Evolutionary conservation across 1,284 basidiomycete species (phyloP), one percentile per base, ranked within the genome.

Genomic region (Blastosporella zonata): DNA sequence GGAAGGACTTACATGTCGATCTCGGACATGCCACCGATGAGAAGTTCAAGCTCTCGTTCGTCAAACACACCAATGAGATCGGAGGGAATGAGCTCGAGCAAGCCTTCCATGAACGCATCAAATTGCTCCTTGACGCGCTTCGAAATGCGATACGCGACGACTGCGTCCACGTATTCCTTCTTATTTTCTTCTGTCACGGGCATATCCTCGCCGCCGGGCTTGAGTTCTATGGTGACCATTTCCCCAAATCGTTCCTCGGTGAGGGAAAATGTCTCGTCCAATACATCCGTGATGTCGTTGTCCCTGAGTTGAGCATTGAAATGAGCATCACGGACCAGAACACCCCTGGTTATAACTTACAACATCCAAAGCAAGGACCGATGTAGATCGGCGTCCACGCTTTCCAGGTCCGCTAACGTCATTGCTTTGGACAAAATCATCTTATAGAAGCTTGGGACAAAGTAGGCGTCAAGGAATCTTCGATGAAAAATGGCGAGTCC

Each of bases 1-100:
- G 18, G 15, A 48, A 20, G 37, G 29, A 75, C 84, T 55, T 70
- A 90, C 87, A 90, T 88, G 65, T 99, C 96, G 57, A 99, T 97
- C 71, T 99, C 96, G 18, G 92, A 91, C 93, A 99, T 97, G 62
- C 97, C 97, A 58, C 97, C 96, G 57, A 99, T 98, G 55, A 99
- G 76, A 46, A 97, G 71, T 70, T 98, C 96, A 12, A 99, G 76
- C 68, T 99, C 97, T 50, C 95, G 83, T 72, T 99, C 97, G 67
- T 99, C 97, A 62, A 99, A 99, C 9, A 99, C 94, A 63, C 90
- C 93, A 71, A 99, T 84, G 50, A 98, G 78, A 62, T 99, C 96
- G 62, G 90, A 82, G 3, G 97, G 95, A 59, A 98, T 91, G 46
- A 99, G 79, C 69, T 98, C 97, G 65, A 90, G 87, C 66, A 99